phyloP scores from a whole-genome alignment of 1,284 basidiomycete genomes.

The Singerocomus inundabilis region DNA sequence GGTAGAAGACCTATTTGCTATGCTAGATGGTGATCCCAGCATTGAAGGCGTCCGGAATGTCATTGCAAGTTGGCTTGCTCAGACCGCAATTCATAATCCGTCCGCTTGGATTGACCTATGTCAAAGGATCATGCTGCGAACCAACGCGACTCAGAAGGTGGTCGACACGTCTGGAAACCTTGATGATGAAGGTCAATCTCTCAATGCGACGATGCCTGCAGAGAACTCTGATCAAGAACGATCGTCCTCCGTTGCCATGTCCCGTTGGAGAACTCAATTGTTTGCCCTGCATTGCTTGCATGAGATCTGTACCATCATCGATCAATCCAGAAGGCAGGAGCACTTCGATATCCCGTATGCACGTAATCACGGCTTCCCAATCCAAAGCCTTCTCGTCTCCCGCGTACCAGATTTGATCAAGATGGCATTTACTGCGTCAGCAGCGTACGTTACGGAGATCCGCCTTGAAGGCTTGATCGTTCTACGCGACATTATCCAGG shows the following conservation, averaged over 20 bases:
- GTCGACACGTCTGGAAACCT: slow-evolving; percentile 61
- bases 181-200: slow-evolving; percentile 93
- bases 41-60: slow-evolving; percentile 95
- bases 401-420: slow-evolving; percentile 92
- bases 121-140: slow-evolving; percentile 92
- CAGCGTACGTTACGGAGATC: slow-evolving; percentile 94
- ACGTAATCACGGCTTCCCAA: slow-evolving; percentile 44
- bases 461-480: slow-evolving; percentile 91
- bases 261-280: slow-evolving; percentile 95
- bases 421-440: slow-evolving; percentile 97
- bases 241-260: slow-evolving; percentile 47
- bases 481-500: slow-evolving; percentile 90
- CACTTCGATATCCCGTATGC: slow-evolving; percentile 79
- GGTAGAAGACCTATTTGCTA: slow-evolving; percentile 92
- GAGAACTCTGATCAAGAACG: slow-evolving; percentile 35
- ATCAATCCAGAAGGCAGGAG: slow-evolving; percentile 71
- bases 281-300: slow-evolving; percentile 95
- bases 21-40: slow-evolving; percentile 91
- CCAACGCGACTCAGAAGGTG: slow-evolving; percentile 77
- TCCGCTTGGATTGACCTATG: slow-evolving; percentile 98
- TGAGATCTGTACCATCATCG: slow-evolving; percentile 80
- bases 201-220: slow-evolving; percentile 56
- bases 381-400: slow-evolving; percentile 64
- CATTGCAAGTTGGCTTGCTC: slow-evolving; percentile 92
- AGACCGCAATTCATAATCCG: slow-evolving; percentile 91